Conservation (phyloP, 352 stramenopile genomes). For the Peronospora destructor region DNA sequence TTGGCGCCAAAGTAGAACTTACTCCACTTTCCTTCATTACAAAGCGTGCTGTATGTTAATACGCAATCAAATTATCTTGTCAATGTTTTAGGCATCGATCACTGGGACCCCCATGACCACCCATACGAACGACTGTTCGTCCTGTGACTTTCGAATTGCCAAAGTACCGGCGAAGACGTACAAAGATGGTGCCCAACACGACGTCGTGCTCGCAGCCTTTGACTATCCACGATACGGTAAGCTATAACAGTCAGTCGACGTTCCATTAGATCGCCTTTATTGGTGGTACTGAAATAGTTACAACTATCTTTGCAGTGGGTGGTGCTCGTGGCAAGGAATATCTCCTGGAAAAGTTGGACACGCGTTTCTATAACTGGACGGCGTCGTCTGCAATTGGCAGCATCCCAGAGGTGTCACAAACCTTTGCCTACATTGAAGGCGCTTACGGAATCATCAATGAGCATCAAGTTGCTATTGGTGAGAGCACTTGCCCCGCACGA, state of each 20-base stretch:
- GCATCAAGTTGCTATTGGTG: conserved; percentile 70
- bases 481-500: conserved; percentile 69
- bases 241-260: not conserved
- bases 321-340: conserved; percentile 53
- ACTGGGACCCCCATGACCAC: conserved; percentile 71
- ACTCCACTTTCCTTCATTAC: not conserved
- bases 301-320: conserved; percentile 35
- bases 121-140: conserved; percentile 79
- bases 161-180: conserved; percentile 65
- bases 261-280: not conserved
- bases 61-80: conserved; percentile 1
- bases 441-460: conserved; percentile 82
- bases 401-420: conserved; percentile 58
- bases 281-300: conserved; percentile 1
- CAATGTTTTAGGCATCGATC: conserved; percentile 44
- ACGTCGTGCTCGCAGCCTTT: conserved; percentile 49
- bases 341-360: conserved; percentile 55
- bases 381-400: conserved; percentile 48
- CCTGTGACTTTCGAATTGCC: conserved; percentile 74
- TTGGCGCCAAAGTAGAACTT: conserved; percentile 52
- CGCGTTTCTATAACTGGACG: conserved; percentile 61
- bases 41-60: conserved; percentile 6
- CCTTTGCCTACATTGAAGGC: conserved; percentile 77
- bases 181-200: conserved; percentile 33
- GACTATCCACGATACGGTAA: conserved; percentile 76